phyloP scores from a whole-genome alignment of 352 stramenopile species.

The Globisporangium middletonii region DNA sequence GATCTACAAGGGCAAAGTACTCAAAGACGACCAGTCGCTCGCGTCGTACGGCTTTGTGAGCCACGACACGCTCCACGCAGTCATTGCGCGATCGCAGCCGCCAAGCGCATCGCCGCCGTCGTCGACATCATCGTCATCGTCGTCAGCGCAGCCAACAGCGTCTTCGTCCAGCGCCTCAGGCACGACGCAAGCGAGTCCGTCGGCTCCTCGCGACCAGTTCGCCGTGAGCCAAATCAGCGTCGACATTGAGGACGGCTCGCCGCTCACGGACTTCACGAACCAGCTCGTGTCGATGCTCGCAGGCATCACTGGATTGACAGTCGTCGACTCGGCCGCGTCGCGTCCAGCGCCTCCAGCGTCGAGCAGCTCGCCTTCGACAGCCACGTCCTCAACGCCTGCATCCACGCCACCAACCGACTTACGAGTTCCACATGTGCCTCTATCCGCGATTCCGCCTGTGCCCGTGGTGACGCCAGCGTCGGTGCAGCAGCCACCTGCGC shows the following conservation, averaged over 20 bases:
- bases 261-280: slow-evolving; percentile 9
- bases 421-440: background rate
- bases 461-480: too few species aligned
- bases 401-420: background rate
- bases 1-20: slow-evolving; percentile 51
- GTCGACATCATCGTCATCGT: background rate
- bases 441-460: background rate
- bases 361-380: background rate
- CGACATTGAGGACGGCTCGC: slow-evolving; percentile 1
- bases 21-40: slow-evolving; percentile 34
- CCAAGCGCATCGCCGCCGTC: background rate
- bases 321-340: too few species aligned
- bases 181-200: too few species aligned
- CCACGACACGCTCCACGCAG: slow-evolving; percentile 36
- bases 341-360: background rate
- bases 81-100: slow-evolving; percentile 18
- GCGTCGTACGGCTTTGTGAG: slow-evolving; percentile 24
- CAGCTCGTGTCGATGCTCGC: slow-evolving; percentile 19
- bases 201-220: background rate
- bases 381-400: background rate
- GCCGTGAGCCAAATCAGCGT: slow-evolving; percentile 11
- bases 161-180: too few species aligned
- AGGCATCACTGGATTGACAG: background rate
- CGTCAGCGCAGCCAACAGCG: background rate
- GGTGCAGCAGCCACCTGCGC: background rate